A percentile compares a stretch with the other conserved stretches of the same genome.
These are phyloP conservation scores for Aquilaria malaccensis DNA, from an alignment of 345 rosid genomes.

Conservation along the genomic window DNA sequence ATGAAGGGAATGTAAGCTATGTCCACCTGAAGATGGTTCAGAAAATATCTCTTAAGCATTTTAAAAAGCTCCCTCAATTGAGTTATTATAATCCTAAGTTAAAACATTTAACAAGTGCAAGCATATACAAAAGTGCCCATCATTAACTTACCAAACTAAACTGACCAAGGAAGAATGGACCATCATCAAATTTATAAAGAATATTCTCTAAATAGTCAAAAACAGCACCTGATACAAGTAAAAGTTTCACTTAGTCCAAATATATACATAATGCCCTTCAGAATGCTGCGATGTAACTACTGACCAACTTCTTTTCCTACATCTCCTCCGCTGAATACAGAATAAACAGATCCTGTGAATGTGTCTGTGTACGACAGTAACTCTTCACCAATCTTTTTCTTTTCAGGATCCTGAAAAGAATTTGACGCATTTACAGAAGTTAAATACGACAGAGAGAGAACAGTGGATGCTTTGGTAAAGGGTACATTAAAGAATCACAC, in stretches of 20 bases:
- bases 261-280: not conserved
- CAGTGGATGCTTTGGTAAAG: not conserved
- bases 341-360: constrained; percentile 29
- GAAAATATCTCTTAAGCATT: too few relatives aligned
- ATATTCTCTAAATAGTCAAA: constrained; percentile 71
- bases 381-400: constrained; percentile 56
- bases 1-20: constrained; percentile 64
- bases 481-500: not conserved
- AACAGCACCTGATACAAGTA: constrained; percentile 43
- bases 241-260: constrained; percentile 1
- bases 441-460: not conserved
- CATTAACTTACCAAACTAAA: constrained; percentile 51
- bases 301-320: constrained; percentile 45
- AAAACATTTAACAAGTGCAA: too few relatives aligned
- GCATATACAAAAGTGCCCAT: not conserved
- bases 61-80: too few relatives aligned
- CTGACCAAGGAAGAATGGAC: constrained; percentile 87
- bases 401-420: constrained; percentile 56
- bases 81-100: too few relatives aligned
- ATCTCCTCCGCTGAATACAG: constrained; percentile 56
- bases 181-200: constrained; percentile 59
- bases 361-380: constrained; percentile 46
- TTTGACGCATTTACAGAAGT: constrained; percentile 8
- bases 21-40: constrained; percentile 43
- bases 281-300: constrained; percentile 1